Percentiles rank a stretch among this genome's conserved stretches.
phyloP scores from a whole-genome alignment of 768 basidiomycete genomes.

The Trametes villosa region DNA sequence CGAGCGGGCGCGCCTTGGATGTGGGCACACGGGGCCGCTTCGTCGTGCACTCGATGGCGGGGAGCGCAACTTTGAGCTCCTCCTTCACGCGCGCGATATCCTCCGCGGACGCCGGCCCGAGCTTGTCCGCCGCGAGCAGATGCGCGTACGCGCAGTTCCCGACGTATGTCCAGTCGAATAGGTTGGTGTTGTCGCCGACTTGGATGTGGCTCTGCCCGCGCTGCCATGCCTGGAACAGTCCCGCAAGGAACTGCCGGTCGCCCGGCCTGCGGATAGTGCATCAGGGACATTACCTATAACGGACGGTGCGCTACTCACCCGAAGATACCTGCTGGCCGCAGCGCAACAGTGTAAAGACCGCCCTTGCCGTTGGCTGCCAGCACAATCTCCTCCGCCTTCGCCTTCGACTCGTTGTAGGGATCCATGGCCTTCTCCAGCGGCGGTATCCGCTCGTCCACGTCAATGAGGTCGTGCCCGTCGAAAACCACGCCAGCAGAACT shows the following conservation, averaged over 20 bases:
- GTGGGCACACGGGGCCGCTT: slow-evolving; percentile 75
- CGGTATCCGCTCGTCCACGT: slow-evolving; percentile 86
- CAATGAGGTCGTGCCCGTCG: slow-evolving; percentile 76
- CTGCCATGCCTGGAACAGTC: slow-evolving; percentile 79
- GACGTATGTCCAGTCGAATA: slow-evolving; percentile 97
- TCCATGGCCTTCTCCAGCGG: slow-evolving; percentile 78
- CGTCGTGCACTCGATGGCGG: slow-evolving; percentile 65
- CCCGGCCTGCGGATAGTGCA: slow-evolving; percentile 65
- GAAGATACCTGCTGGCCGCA: slow-evolving; percentile 94
- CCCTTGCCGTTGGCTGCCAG: slow-evolving; percentile 85
- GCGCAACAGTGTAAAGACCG: slow-evolving; percentile 84
- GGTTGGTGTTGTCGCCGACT: slow-evolving; percentile 90
- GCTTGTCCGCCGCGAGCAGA: slow-evolving; percentile 89
- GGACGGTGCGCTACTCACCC: slow-evolving; percentile 58
- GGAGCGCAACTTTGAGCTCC: slow-evolving; percentile 55
- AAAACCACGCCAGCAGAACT: slow-evolving; percentile 92
- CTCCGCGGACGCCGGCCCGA: slow-evolving; percentile 56
- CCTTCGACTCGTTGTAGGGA: slow-evolving; percentile 94
- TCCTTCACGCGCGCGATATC: slow-evolving; percentile 39
- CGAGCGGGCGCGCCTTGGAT: slow-evolving; percentile 77
- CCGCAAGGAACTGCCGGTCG: slow-evolving; percentile 83
- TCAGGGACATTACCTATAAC: background rate
- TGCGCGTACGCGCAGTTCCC: slow-evolving; percentile 95
- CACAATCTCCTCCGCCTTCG: slow-evolving; percentile 81
- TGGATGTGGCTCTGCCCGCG: slow-evolving; percentile 89